Percentiles rank a stretch among this genome's conserved stretches.
phyloP scores from a whole-genome alignment of 352 stramenopile genomes.

The Phytopythium delawarense region DNA sequence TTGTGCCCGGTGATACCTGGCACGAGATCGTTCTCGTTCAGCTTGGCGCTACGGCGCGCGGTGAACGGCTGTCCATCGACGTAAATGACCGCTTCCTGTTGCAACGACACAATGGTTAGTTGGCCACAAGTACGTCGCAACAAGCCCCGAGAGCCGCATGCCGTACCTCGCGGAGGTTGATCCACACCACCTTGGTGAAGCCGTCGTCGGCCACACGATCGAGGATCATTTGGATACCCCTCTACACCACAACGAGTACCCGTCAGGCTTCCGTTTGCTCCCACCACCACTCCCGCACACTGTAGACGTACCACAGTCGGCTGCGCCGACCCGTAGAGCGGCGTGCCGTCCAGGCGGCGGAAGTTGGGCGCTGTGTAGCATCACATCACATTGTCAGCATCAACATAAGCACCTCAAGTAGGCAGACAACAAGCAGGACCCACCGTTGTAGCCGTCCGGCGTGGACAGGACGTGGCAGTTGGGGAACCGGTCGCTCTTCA shows the following conservation, averaged over 20 bases:
- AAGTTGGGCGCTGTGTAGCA: slow-evolving; percentile 69
- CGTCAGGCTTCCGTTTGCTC: background rate
- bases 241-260: slow-evolving; percentile 21
- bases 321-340: slow-evolving; percentile 71
- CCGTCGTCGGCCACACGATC: slow-evolving; percentile 57
- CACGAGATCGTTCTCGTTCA: slow-evolving; percentile 85
- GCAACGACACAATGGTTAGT: background rate
- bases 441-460: slow-evolving; percentile 56
- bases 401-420: background rate
- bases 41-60: slow-evolving; percentile 57
- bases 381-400: background rate
- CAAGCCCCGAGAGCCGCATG: background rate
- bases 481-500: slow-evolving; percentile 79
- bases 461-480: slow-evolving; percentile 74
- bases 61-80: slow-evolving; percentile 73
- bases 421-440: background rate
- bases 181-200: slow-evolving; percentile 78
- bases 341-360: slow-evolving; percentile 54
- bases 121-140: too few relatives aligned
- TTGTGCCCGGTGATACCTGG: slow-evolving; percentile 79
- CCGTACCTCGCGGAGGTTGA: slow-evolving; percentile 72
- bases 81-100: slow-evolving; percentile 79
- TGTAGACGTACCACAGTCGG: slow-evolving; percentile 49
- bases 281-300: background rate
- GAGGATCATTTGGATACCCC: slow-evolving; percentile 75